These are phyloP conservation scores for Epichloe gansuensis DNA, from an alignment of 2,329 filamentous ascomycete genomes.

Conservation along the genomic window DNA sequence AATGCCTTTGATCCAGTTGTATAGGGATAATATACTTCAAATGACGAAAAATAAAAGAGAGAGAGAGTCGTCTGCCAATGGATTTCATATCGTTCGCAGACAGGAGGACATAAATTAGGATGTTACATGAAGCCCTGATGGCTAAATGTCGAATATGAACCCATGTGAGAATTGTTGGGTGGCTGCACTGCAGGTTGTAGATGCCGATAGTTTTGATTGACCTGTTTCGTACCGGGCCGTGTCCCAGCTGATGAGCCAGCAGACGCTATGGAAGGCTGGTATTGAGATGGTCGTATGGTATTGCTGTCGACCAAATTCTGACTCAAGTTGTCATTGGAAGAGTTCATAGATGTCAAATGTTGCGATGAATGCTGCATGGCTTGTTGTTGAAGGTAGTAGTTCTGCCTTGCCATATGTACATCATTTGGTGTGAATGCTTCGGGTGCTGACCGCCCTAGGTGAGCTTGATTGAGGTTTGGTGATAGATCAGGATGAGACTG, in stretches of 20 bases:
- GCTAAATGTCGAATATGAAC: conserved; percentile 2
- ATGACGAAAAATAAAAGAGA: not conserved
- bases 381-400: conserved; percentile 2
- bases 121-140: conserved; percentile 1
- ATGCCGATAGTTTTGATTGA: not conserved
- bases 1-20: not conserved
- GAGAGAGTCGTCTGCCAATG: not conserved
- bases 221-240: not conserved
- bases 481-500: not conserved
- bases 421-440: not conserved
- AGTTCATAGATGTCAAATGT: not conserved
- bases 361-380: not conserved
- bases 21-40: not conserved
- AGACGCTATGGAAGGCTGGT: not conserved
- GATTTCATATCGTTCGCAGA: not conserved
- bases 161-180: not conserved
- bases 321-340: not conserved
- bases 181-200: not conserved
- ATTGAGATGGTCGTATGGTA: not conserved
- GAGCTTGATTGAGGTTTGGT: not conserved
- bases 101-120: not conserved
- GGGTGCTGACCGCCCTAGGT: not conserved
- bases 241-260: not conserved
- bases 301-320: not conserved
- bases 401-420: not conserved